Evolutionary conservation across 805 yeast genomes (phyloP), one percentile per base, ranked within the genome.

Genomic region (Saccharomycopsis synnaedendra): DNA sequence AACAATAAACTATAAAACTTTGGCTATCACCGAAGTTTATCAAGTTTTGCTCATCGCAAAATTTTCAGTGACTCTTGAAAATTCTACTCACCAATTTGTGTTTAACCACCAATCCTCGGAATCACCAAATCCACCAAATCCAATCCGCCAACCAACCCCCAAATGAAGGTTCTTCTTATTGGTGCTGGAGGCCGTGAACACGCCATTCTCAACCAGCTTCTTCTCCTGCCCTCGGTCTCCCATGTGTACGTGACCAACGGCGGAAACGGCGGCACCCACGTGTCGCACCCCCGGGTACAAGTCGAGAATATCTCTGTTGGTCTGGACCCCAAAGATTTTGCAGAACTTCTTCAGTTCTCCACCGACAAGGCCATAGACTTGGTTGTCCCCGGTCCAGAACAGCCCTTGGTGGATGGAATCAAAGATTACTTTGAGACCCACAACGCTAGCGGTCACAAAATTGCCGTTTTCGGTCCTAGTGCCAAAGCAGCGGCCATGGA

Each of bases 101-200:
- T 34, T 34, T 34, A 34, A 34, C n/a, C 37, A 34, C n/a, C n/a
- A 34, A 34, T n/a, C n/a, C 37, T 34, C n/a, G 29, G 11, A 19
- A 9, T 2, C 7, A n/a, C 8, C 41, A 38, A 7, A 8, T 11
- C n/a, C 11, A 7, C 41, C 11, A 38, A 38, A 38, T 10, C 7
- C 5, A 35, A 41, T 43, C 45, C 8, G 6, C 40, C 7, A 4
- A 27, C 32, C 5, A 10, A 32, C 1, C 2, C 19, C 19, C 19
- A 34, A 3, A 64, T 75, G 62, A 86, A 84, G 63, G 66, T 93
- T 56, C 78, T 93, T 53, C 81, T 93, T 55, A 75, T 93, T 57
- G 99, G 99, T 60, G 87, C 85, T 68, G 99, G 99, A 63, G 99
- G 98, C 57, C 88, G 99, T 72, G 99, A 93, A 67, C 97, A 93